Evolutionary conservation across 2,329 filamentous ascomycete genomes (phyloP), one percentile per base, ranked within the genome.

Genomic region (Phoma sp.): DNA sequence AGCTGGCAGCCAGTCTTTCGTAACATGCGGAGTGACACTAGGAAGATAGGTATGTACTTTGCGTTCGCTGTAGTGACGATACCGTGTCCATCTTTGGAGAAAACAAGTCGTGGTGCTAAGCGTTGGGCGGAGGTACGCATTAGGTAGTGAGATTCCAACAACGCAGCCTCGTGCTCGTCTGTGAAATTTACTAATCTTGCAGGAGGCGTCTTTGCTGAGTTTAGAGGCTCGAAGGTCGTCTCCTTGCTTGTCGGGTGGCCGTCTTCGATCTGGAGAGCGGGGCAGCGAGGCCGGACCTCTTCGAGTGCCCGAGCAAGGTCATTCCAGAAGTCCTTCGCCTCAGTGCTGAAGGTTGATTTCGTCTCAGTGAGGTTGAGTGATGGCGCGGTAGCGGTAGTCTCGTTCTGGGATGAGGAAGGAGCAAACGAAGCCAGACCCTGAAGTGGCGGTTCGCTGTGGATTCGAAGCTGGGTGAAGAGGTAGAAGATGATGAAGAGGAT

Each of bases 21-120:
- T 20, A 84, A 73, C 77, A 84, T 82, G 10, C 80, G 77, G 17
- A 84, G 68, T 3, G 81, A 79, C 3, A 80, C 77, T 15, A 84
- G 60, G 42, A 81, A 79, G 7, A 81, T 76, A 1, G 81, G 80
- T 39, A 84, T 74, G 61, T 82, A 81, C 10, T 71, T 65, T 0
- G 75, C 72, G 9, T 80, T 78, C 2, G 80, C 80, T 2, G 80
- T 81, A 18, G 81, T 81, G 32, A 84, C 81, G 28, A 84, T 74
- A 3, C 82, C 82, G 3, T 76, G 74, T 5, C 77, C 76, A 11
- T 68, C 58, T 61, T 76, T 69, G 63, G 77, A 30, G 64, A 71
- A 76, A 3, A 73, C 69, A 15, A 80, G 60, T n/a, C 64, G 57
- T 0, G 72, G 69, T 7, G 54, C 62, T 5, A 68, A 61, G 5